Evolutionary conservation across 2,329 filamentous ascomycete genomes (phyloP).

Genomic region (Aspergillus spinulosporus): DNA sequence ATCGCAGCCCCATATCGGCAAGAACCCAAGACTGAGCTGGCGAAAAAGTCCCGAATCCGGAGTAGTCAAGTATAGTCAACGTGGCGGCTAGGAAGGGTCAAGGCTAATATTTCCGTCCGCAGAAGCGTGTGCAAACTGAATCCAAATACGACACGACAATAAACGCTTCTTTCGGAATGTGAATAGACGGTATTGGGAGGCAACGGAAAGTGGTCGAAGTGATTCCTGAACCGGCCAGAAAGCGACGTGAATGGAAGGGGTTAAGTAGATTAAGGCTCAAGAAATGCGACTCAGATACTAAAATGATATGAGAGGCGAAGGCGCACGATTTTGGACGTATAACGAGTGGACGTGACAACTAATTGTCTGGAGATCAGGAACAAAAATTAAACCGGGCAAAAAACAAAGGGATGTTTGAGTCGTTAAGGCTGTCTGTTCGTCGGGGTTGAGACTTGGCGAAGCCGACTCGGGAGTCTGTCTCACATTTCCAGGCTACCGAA

Average conservation of each 20-base stretch:
- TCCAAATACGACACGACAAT: neutral
- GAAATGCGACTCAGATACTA: neutral
- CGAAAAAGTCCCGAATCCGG: conserved; percentile 14
- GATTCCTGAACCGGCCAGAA: neutral
- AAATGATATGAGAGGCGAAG: neutral
- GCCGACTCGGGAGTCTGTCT: neutral
- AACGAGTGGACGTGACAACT: conserved; percentile 17
- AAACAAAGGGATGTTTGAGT: conserved; percentile 2
- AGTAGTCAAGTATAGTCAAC: conserved; percentile 18
- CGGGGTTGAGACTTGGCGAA: conserved; percentile 7
- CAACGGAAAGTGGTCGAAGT: neutral
- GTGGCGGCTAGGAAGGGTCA: conserved; percentile 22
- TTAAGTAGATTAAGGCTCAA: neutral
- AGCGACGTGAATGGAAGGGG: neutral
- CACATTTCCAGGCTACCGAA: neutral
- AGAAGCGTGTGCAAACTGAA: neutral
- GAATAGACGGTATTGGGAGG: neutral
- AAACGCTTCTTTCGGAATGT: neutral
- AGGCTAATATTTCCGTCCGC: neutral
- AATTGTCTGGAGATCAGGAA: neutral
- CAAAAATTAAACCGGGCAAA: neutral
- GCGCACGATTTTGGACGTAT: neutral
- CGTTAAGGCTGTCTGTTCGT: neutral
- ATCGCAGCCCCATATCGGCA: conserved; percentile 20
- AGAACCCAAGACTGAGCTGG: conserved; percentile 1